phyloP scores from a whole-genome alignment of 1,139 yeast species.

The Suhomyces maxii region DNA sequence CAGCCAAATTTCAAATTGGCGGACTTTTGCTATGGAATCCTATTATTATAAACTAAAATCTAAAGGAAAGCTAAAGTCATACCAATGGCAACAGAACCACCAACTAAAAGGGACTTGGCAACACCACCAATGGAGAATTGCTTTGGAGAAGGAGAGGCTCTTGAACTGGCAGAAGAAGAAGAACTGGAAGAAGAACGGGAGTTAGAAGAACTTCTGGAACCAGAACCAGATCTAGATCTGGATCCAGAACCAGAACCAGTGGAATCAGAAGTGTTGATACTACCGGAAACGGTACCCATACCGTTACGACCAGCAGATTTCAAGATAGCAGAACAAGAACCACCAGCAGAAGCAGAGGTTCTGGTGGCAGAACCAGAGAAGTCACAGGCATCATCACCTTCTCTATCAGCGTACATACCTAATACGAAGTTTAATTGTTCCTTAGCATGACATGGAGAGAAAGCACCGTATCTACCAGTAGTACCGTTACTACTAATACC shows the following conservation, averaged over 20 bases:
- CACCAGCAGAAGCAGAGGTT: conserved; percentile 19
- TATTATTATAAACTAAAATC: neutral
- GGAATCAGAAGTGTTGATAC: conserved; percentile 4
- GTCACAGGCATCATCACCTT: conserved; percentile 60
- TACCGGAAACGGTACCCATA: conserved; percentile 19
- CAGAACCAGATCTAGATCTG: conserved; percentile 19
- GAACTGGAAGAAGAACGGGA: conserved; percentile 5
- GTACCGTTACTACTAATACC: conserved; percentile 64
- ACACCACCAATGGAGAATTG: conserved; percentile 18
- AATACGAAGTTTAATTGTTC: conserved; percentile 64
- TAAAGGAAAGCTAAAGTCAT: conserved; percentile 16
- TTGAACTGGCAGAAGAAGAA: conserved; percentile 14
- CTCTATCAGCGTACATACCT: conserved; percentile 55
- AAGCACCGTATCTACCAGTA: conserved; percentile 30
- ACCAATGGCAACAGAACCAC: conserved; percentile 19
- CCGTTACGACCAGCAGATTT: conserved; percentile 26
- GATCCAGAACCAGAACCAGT: conserved; percentile 13
- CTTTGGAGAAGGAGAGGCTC: conserved; percentile 16
- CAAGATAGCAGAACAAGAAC: conserved; percentile 22
- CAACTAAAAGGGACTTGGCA: conserved; percentile 23
- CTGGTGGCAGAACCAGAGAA: conserved; percentile 50
- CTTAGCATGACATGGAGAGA: conserved; percentile 40
- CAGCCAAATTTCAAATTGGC: neutral
- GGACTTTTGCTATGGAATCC: neutral
- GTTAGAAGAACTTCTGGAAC: conserved; percentile 7